These are phyloP conservation scores for Candida argentea DNA, from an alignment of 805 yeast genomes.

Conservation along the genomic window DNA sequence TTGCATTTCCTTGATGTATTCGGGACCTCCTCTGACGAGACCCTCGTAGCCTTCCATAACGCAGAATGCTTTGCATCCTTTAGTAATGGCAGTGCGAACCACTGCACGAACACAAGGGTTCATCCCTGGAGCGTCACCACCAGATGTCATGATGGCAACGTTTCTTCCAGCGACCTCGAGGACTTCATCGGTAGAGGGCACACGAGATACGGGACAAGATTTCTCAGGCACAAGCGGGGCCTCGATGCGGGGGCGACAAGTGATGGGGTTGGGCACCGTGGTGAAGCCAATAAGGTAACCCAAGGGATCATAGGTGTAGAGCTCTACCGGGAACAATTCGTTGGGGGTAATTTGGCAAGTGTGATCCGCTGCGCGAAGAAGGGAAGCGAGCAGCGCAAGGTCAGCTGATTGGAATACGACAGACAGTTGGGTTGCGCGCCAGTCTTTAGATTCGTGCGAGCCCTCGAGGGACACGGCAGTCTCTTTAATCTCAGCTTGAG, in stretches of 20 bases:
- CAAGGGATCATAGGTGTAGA: conserved; percentile 73
- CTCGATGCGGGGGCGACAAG: too few relatives aligned
- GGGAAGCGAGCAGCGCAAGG: conserved; percentile 25
- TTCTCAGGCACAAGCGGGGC: conserved; percentile 37
- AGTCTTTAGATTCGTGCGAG: conserved; percentile 26
- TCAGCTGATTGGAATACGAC: conserved; percentile 38
- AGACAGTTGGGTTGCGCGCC: conserved; percentile 38
- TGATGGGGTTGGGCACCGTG: conserved; percentile 44
- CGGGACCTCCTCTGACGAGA: conserved; percentile 74
- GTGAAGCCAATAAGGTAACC: conserved; percentile 80
- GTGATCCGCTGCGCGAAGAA: conserved; percentile 18
- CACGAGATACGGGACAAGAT: conserved; percentile 13
- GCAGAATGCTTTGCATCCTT: conserved; percentile 85
- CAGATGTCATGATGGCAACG: conserved; percentile 95
- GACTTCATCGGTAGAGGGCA: conserved; percentile 4
- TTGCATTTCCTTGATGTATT: conserved; percentile 58
- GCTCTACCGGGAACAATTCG: conserved; percentile 63
- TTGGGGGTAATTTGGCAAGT: conserved; percentile 59
- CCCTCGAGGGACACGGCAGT: conserved; percentile 7
- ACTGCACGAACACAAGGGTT: conserved; percentile 93
- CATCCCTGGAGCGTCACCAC: conserved; percentile 99
- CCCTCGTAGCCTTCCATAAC: conserved; percentile 95
- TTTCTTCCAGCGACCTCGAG: conserved; percentile 24
- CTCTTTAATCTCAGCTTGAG: conserved; percentile 10
- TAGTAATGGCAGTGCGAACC: conserved; percentile 80